Base-by-base conservation (phyloP, 345 rosid genomes). In the Acer campestre region DNA sequence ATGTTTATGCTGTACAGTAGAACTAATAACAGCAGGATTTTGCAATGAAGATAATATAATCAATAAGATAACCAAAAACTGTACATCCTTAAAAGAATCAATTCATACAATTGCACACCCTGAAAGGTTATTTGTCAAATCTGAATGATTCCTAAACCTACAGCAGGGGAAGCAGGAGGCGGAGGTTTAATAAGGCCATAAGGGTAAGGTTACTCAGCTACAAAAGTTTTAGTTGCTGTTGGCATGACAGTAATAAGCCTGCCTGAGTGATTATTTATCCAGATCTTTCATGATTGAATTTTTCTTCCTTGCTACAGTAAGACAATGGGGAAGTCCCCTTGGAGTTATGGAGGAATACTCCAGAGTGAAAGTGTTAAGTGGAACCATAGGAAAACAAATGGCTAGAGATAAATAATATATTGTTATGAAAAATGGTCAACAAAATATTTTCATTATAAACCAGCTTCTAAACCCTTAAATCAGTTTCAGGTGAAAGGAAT, bases 21-120 rank as follows among this genome's bases (percentile, higher is more conserved):
- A 7, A 10, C 12, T 4, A 9, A 9, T 51, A 53, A 31, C 40
- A 16, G 27, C 4, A 51, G 9, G 46, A 51, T 23, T 16, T 70
- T 11, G 53, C n/a, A 22, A 14, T 25, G 48, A 27, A 29, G 12
- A 22, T 8, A 1, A 68, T 46, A 20, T 51, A 4, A 59, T 29
- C 75, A 73, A 40, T 3, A 73, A 59, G 38, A 13, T n/a, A 58
- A 51, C 77, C 27, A 7, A 3, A 61, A 64, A 51, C 71, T 7
- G 35, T 10, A 4, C 27, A 63, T 46, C 10, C 25, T 38, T 27
- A 23, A 23, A 7, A 42, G 40, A 59, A 23, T 46, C 13, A 70
- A 25, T 70, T 70, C 74, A 27, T 31, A 55, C 72, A 46, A 51
- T 7, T 49, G 38, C 0, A 18, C 7, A 42, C 73, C 40, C 3